These are phyloP conservation scores for Porphyrellus cyaneotinctus DNA, from an alignment of 768 basidiomycete genomes.

Conservation along the genomic window DNA sequence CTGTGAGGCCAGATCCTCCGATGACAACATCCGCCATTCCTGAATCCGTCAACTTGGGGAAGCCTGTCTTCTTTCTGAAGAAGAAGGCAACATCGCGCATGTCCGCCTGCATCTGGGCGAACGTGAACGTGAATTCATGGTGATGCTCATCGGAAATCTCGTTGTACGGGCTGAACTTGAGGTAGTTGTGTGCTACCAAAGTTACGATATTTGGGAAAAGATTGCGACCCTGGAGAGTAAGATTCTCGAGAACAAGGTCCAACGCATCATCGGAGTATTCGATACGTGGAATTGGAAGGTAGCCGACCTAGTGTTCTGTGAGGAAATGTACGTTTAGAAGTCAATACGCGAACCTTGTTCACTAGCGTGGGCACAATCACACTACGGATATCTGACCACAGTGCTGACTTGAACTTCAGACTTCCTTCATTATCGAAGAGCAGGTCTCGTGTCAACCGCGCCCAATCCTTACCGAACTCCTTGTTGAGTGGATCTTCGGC, in stretches of 20 bases:
- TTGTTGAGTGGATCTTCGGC: slow-evolving; percentile 81
- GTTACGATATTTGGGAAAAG: slow-evolving; percentile 79
- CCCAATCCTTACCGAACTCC: slow-evolving; percentile 80
- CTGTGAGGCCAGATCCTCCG: slow-evolving; percentile 77
- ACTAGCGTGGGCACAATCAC: slow-evolving; percentile 80
- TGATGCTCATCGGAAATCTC: slow-evolving; percentile 50
- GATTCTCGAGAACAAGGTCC: slow-evolving; percentile 91
- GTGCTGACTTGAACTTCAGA: slow-evolving; percentile 80
- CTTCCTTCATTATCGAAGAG: slow-evolving; percentile 74
- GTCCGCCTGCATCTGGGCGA: slow-evolving; percentile 88
- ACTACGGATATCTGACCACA: slow-evolving; percentile 85
- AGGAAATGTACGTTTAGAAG: neutral
- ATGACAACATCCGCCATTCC: slow-evolving; percentile 84
- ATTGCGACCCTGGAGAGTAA: slow-evolving; percentile 83
- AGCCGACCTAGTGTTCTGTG: slow-evolving; percentile 48
- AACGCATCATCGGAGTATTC: slow-evolving; percentile 87
- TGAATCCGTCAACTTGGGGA: slow-evolving; percentile 75
- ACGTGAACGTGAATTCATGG: slow-evolving; percentile 71
- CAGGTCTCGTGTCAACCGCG: slow-evolving; percentile 75
- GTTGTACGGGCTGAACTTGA: slow-evolving; percentile 80
- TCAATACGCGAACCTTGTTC: slow-evolving; percentile 49
- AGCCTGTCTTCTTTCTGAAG: slow-evolving; percentile 80
- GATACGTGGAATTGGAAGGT: slow-evolving; percentile 87
- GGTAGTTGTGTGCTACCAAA: slow-evolving; percentile 73
- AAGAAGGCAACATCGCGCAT: slow-evolving; percentile 93